Conservation (phyloP, 1,284 basidiomycete species). For the Sporisorium scitamineum region DNA sequence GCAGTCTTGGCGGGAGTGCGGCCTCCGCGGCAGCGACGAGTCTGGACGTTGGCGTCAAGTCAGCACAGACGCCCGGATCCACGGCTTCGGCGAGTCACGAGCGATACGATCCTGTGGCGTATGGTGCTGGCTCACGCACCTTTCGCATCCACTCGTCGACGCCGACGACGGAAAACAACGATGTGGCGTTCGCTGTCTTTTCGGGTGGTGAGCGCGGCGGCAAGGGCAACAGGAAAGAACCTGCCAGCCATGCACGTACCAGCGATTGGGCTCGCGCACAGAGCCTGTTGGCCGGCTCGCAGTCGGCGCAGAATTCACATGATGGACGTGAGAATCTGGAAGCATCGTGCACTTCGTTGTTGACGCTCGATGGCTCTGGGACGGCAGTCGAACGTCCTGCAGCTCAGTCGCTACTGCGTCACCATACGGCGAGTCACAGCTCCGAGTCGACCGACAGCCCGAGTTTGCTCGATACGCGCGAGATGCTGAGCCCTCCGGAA, state of each 20-base stretch:
- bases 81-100: not conserved
- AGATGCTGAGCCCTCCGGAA: constrained; percentile 30
- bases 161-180: not conserved
- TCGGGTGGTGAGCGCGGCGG: constrained; percentile 5
- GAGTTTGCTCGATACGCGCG: constrained; percentile 24
- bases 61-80: not conserved
- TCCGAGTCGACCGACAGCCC: constrained; percentile 22
- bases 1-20: not conserved
- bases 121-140: constrained; percentile 22
- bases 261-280: constrained; percentile 45
- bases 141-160: constrained; percentile 21
- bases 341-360: constrained; percentile 6
- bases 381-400: not conserved
- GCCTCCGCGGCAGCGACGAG: constrained; percentile 3
- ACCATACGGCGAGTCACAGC: constrained; percentile 31
- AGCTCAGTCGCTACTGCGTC: constrained; percentile 6
- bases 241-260: constrained; percentile 27
- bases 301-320: not conserved
- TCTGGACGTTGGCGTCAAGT: not conserved
- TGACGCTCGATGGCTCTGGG: not conserved
- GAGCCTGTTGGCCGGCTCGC: constrained; percentile 9
- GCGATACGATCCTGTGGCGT: constrained; percentile 20
- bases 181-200: constrained; percentile 18
- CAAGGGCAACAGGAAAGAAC: not conserved
- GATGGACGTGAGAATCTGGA: not conserved